A percentile compares a stretch with the other conserved stretches of the same genome.
Conservation (phyloP, 306 rosid species). For the Vicia villosa region DNA sequence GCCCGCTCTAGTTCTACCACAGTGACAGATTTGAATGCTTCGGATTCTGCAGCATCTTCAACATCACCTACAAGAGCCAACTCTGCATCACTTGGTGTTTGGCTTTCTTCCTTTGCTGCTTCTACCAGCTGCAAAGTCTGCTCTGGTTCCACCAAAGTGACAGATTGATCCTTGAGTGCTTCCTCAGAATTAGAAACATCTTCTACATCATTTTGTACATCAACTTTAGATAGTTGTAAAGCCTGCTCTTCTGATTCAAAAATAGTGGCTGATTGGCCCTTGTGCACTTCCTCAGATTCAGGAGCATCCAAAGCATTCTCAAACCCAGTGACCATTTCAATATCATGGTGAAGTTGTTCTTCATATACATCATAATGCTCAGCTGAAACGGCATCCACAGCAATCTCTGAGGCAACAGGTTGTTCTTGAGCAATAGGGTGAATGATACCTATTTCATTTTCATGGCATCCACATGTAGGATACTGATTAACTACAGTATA, state of each 20-base stretch:
- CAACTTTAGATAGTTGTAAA: conserved; percentile 19
- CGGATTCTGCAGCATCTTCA: background rate
- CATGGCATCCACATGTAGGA: conserved; percentile 35
- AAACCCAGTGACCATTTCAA: conserved; percentile 17
- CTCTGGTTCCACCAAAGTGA: conserved; percentile 9
- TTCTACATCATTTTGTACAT: conserved; percentile 11
- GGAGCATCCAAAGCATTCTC: conserved; percentile 29
- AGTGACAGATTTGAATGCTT: conserved; percentile 13
- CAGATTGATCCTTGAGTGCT: background rate
- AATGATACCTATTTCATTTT: conserved; percentile 28
- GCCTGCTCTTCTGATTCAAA: conserved; percentile 20
- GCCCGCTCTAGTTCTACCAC: conserved; percentile 4
- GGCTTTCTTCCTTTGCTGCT: conserved; percentile 10
- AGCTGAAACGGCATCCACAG: conserved; percentile 15
- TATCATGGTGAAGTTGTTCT: conserved; percentile 35
- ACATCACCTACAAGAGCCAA: background rate
- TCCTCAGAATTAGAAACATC: conserved; percentile 10
- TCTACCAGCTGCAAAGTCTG: conserved; percentile 25
- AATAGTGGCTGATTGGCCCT: background rate
- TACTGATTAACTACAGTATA: conserved; percentile 28
- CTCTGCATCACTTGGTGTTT: background rate
- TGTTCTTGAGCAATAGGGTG: conserved; percentile 11
- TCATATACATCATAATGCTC: conserved; percentile 29
- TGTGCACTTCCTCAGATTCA: conserved; percentile 27
- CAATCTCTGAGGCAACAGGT: conserved; percentile 13